Evolutionary conservation across 2,329 filamentous ascomycete species (phyloP), one percentile per base, ranked within the genome.

Genomic region (Lasiodiplodia hormozganensis): DNA sequence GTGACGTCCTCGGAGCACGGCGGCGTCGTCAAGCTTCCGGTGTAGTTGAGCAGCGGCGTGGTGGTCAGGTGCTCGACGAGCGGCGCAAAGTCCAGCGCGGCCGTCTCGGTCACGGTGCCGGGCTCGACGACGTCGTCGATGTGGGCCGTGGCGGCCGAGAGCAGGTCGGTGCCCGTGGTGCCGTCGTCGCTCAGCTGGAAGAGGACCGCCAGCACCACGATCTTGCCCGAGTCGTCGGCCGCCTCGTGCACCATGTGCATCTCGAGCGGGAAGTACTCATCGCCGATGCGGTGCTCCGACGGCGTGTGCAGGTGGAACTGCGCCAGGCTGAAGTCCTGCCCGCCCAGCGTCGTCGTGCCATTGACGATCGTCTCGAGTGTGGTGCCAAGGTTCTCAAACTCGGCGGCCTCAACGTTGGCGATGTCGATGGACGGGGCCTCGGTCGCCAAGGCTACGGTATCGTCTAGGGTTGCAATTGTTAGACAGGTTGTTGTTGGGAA

Each of bases 261-360:
- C 76, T 85, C 82, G 75, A 73, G 82, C 71, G 74, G 82, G 71
- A 78, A 83, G 73, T 81, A 81, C 70, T 85, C 82, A n/a, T 80
- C 78, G 67, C 79, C 75, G 68, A 88, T 78, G 57, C 83, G 81
- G 72, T 89, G 87, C 79, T 89, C 87, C 53, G 85, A 85, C 0
- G 87, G 86, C 0, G 85, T 85, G 73, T 89, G 87, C 78, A 89
- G 87, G 76, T 89, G 87, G 78, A 88, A 88, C 71, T 89, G 87
- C 57, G 77, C 77, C 16, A 88, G 78, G 0, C 71, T 73, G 75
- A 83, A 87, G 18, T 78, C 73, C 18, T 75, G 75, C 36, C 78
- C 80, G 1, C 72, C 77, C 28, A 84, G 74, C 0, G 72, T 78
- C 3, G 86, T 81, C 12, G 80, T 84, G 36, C 85, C 85, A 62